Evolutionary conservation across 257 asterid genomes (phyloP).

Genomic region (Lycium ferocissimum): DNA sequence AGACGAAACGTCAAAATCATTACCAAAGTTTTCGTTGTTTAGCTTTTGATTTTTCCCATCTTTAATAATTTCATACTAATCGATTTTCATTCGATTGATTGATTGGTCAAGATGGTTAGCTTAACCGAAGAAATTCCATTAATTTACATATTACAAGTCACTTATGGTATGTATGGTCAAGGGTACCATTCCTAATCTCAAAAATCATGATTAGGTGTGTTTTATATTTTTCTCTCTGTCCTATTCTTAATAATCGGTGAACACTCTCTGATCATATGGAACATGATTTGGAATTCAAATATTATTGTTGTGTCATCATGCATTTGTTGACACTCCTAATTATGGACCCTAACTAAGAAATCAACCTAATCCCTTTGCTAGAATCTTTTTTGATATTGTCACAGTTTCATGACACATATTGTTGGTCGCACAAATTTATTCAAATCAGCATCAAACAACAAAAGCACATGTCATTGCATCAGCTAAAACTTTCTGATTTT

Average conservation of each 20-base stretch:
- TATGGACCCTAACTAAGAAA: neutral
- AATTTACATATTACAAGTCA: neutral
- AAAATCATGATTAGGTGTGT: conserved; percentile 5
- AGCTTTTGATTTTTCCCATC: neutral
- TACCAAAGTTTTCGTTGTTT: neutral
- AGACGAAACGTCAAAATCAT: neutral
- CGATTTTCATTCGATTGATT: neutral
- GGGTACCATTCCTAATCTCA: neutral
- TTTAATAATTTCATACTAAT: neutral
- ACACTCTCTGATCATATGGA: neutral
- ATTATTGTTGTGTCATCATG: conserved; percentile 4
- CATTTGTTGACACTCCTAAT: neutral
- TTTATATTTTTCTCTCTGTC: conserved; percentile 3
- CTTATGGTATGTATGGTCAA: neutral
- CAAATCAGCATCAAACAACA: accelerated
- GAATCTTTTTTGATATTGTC: neutral
- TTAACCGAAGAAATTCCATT: neutral
- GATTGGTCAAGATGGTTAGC: neutral
- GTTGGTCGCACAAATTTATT: accelerated
- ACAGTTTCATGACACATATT: neutral
- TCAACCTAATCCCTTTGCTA: conserved; percentile 4
- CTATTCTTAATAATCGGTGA: neutral
- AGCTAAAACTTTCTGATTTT: no score
- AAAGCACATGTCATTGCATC: neutral
- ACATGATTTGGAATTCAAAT: conserved; percentile 14